A percentile compares a stretch with the other conserved stretches of the same genome.
These are phyloP conservation scores for Cytospora mali DNA, from an alignment of 2,329 filamentous ascomycete species.

Conservation along the genomic window DNA sequence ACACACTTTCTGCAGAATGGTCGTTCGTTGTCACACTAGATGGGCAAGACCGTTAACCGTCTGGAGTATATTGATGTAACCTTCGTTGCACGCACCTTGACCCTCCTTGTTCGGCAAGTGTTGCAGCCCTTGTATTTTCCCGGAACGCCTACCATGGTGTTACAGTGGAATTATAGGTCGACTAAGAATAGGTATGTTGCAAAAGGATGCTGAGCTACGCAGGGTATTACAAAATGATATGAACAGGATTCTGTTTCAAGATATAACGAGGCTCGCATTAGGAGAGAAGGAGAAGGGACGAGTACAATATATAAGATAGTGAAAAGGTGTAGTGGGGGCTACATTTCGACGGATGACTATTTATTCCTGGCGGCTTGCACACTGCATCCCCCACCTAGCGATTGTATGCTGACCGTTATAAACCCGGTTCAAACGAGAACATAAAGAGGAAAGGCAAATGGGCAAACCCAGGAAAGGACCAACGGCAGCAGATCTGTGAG, in stretches of 20 bases:
- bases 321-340: slow-evolving; percentile 18
- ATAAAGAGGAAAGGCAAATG: background rate
- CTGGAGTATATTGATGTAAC: background rate
- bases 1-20: slow-evolving; percentile 64
- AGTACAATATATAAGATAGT: slow-evolving; percentile 8
- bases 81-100: slow-evolving; percentile 51
- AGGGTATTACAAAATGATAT: background rate
- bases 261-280: background rate
- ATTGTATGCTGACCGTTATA: background rate
- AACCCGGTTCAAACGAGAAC: background rate
- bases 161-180: background rate
- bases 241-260: background rate
- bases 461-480: background rate
- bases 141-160: slow-evolving; percentile 60
- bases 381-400: background rate
- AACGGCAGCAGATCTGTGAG: background rate
- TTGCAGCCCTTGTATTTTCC: slow-evolving; percentile 68
- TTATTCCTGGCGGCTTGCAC: background rate
- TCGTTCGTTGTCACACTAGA: slow-evolving; percentile 63
- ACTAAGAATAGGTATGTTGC: background rate
- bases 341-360: background rate
- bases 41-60: background rate
- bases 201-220: background rate
- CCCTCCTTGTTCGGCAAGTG: slow-evolving; percentile 60
- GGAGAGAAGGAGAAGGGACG: slow-evolving; percentile 1